Evolutionary conservation across 345 rosid species (phyloP).

Genomic region (Citrus cavaleriei): DNA sequence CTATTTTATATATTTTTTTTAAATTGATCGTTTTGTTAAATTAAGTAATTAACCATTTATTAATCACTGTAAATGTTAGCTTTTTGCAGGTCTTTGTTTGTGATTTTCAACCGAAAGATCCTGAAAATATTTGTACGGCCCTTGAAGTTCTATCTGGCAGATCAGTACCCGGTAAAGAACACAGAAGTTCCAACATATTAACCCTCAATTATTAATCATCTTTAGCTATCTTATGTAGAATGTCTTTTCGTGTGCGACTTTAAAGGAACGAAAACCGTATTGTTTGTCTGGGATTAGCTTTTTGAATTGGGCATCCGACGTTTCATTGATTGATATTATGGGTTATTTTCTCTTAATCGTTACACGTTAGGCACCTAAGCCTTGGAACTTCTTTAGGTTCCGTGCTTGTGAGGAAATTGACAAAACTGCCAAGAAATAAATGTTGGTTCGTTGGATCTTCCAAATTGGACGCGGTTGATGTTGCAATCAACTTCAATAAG

Average conservation of each 20-base stretch:
- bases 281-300: background rate
- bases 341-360: background rate
- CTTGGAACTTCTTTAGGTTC: slow-evolving; percentile 32
- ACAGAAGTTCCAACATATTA: background rate
- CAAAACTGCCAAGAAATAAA: slow-evolving; percentile 51
- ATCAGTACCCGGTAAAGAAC: slow-evolving; percentile 47
- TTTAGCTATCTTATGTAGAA: too few relatives aligned
- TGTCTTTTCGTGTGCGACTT: background rate
- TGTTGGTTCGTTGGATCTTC: slow-evolving; percentile 79
- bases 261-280: background rate
- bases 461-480: slow-evolving; percentile 35
- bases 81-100: slow-evolving; percentile 36
- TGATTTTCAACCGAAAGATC: slow-evolving; percentile 64
- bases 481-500: slow-evolving; percentile 43
- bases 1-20: background rate
- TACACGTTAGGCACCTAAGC: background rate
- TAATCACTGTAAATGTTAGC: background rate
- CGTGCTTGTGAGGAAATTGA: slow-evolving; percentile 46
- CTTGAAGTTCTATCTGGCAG: slow-evolving; percentile 48
- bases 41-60: background rate
- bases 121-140: slow-evolving; percentile 46
- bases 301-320: background rate
- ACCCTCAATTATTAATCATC: background rate
- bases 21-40: background rate
- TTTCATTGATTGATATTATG: background rate